Evolutionary conservation across 768 basidiomycete genomes (phyloP), one percentile per base, ranked within the genome.

Genomic region (Galerina marginata): DNA sequence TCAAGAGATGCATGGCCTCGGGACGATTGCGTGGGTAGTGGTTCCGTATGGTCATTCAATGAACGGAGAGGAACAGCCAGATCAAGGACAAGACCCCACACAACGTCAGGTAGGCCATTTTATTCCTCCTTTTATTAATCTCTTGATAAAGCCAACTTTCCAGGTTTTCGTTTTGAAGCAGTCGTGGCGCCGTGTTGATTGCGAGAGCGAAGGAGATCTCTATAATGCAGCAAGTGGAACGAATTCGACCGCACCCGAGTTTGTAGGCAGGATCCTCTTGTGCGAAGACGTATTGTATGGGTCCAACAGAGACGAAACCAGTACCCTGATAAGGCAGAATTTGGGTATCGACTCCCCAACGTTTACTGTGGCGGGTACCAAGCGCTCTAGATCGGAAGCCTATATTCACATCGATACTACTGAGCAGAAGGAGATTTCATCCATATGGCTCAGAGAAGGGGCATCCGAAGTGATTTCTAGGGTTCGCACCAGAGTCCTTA

Each of bases 111-210:
- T 20, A 2, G 20, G 20, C 20, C 20, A 20, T 20, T 20, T 20
- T 1, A 20, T 20, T 2, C 20, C 2, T 20, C 20, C 20, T 20
- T 20, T 1, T 20, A 20, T 20, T 20, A 20, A 20, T 20, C n/a
- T 20, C 20, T 20, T 20, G 20, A 20, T 20, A 20, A 20, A 20
- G 20, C 20, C 20, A 20, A 20, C 20, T 20, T 20, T 20, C 20
- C 20, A 55, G 54, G 54, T 55, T 10, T 55, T 42, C 48, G 59
- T 60, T 47, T 20, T 60, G 5, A 60, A 60, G 53, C 59, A 60
- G 46, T 56, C 59, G 12, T 60, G 59, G 59, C 25, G 44, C 14
- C 53, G 25, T 37, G 6, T 11, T 10, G 54, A 47, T 2, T 36
- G 20, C 23, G 25, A 25, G 5, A 49, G 26, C 16, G 60, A 61